Evolutionary conservation across 179 eudicot genomes (phyloP).

Genomic region (Actinidia arguta): DNA sequence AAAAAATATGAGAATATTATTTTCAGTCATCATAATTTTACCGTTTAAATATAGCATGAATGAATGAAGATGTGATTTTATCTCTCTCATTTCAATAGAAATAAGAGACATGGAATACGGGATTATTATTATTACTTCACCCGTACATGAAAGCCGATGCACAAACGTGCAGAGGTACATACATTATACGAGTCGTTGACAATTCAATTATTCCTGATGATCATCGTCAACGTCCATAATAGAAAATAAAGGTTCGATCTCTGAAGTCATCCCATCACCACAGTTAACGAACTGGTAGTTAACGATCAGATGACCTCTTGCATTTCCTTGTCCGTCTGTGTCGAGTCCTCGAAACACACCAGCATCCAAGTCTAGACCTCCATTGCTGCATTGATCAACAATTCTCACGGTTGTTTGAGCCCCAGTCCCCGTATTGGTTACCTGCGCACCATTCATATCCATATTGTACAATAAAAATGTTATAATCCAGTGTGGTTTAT

Average conservation of each 20-base stretch:
- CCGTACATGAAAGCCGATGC: no score
- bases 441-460: conserved; percentile 27
- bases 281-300: conserved; percentile 61
- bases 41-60: no score
- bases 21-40: no score
- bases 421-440: conserved; percentile 56
- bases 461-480: not conserved
- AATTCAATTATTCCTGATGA: not conserved
- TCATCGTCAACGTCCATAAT: not conserved
- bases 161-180: no score
- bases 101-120: no score
- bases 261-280: not conserved
- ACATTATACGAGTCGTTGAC: no score
- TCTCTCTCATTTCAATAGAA: no score
- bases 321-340: conserved; percentile 46
- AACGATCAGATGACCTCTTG: conserved; percentile 56
- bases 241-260: not conserved
- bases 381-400: conserved; percentile 67
- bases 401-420: conserved; percentile 62
- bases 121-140: no score
- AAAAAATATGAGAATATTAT: no score
- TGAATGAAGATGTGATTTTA: no score
- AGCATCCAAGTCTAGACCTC: conserved; percentile 63
- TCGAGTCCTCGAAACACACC: conserved; percentile 52
- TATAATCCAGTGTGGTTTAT: no score